A percentile compares a stretch with the other conserved stretches of the same genome.
Evolutionary conservation across 306 rosid species (phyloP).

Genomic region (Citrullus colocynthis): DNA sequence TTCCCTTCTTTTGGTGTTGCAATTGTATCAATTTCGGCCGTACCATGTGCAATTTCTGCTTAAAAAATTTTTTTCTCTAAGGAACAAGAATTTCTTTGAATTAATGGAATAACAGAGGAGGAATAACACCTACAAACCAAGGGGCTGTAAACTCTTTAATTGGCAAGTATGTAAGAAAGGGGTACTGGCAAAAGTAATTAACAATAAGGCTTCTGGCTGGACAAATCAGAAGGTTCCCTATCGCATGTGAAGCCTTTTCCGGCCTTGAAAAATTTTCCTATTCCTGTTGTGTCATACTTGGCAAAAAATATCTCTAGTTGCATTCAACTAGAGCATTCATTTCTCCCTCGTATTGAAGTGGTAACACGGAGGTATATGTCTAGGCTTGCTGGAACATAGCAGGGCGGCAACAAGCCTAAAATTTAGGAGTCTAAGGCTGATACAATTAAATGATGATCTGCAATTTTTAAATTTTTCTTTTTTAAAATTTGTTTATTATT

Average conservation of each 20-base stretch:
- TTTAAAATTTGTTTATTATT: no score
- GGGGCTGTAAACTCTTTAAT: background rate
- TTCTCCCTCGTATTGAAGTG: background rate
- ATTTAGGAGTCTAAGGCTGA: background rate
- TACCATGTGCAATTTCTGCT: background rate
- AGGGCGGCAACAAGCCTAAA: background rate
- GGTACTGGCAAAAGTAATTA: background rate
- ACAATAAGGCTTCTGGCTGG: background rate
- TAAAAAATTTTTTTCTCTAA: background rate
- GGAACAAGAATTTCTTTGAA: background rate
- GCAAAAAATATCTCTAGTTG: background rate
- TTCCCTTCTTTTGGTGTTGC: background rate
- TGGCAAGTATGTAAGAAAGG: background rate
- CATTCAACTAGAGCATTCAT: background rate
- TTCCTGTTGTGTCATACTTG: background rate
- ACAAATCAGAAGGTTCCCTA: background rate
- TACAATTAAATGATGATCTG: background rate
- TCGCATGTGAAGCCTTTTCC: background rate
- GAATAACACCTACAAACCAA: background rate
- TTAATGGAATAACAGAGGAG: background rate
- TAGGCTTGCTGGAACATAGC: background rate
- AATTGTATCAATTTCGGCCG: background rate
- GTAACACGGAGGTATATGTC: background rate
- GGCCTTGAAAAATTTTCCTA: background rate
- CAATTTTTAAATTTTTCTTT: background rate